phyloP scores from a whole-genome alignment of 352 stramenopile genomes.

The Phytophthora rubi region DNA sequence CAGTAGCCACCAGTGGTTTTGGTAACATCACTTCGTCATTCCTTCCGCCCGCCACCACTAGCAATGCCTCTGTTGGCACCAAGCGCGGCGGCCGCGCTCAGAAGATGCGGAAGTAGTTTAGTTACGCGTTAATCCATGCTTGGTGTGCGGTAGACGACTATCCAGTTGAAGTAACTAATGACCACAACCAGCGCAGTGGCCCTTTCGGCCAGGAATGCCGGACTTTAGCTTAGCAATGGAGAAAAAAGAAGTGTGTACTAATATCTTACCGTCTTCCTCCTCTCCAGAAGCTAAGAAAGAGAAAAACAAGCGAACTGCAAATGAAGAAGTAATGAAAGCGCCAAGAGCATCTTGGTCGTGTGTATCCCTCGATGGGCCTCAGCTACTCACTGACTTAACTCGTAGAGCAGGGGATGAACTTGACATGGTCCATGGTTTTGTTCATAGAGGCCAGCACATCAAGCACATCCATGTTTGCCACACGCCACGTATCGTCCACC shows the following conservation, averaged over 20 bases:
- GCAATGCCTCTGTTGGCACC: slow-evolving; percentile 27
- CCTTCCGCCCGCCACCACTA: slow-evolving; percentile 30
- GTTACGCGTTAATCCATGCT: not conserved
- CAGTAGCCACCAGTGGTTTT: slow-evolving; percentile 53
- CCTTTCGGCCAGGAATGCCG: not conserved
- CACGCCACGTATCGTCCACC: slow-evolving; percentile 77
- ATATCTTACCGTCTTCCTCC: slow-evolving; percentile 34
- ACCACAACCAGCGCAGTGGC: slow-evolving; percentile 2
- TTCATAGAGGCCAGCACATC: slow-evolving; percentile 68
- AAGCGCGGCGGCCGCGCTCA: slow-evolving; percentile 48
- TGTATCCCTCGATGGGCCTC: slow-evolving; percentile 17
- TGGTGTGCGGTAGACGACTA: not conserved
- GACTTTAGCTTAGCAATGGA: slow-evolving; percentile 1
- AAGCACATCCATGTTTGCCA: slow-evolving; percentile 74
- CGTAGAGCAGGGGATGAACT: slow-evolving; percentile 70
- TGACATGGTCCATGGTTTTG: slow-evolving; percentile 60
- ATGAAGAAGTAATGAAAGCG: slow-evolving; percentile 40
- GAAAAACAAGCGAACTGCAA: slow-evolving; percentile 35
- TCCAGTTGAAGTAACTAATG: slow-evolving; percentile 19
- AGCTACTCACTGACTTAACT: slow-evolving; percentile 30
- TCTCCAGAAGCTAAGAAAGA: slow-evolving; percentile 25
- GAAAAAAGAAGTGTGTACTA: slow-evolving; percentile 37
- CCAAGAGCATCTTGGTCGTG: slow-evolving; percentile 24
- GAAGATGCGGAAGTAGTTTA: slow-evolving; percentile 54
- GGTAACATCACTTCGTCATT: slow-evolving; percentile 55